Base-by-base conservation (phyloP, 2,329 filamentous ascomycete species). In the Pyrenophora tritici-repentis region DNA sequence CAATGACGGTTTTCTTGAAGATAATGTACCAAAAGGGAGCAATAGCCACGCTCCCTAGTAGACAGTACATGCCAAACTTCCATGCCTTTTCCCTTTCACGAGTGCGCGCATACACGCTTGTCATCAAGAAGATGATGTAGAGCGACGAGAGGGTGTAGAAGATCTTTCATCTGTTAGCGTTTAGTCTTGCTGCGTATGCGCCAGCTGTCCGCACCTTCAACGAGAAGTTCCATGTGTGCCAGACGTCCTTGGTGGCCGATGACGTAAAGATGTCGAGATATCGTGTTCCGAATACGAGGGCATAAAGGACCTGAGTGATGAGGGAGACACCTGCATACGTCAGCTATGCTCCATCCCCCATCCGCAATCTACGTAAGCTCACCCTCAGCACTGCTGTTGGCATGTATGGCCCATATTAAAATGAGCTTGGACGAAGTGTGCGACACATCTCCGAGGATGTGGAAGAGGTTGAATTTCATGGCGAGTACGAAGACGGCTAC, bases 51-150 rank as follows among this genome's bases (percentile, higher is more conserved):
- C 87, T 86, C 3, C 83, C 87, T 10, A 76, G 80, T 2, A 93
- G 75, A 44, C 87, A 87, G 58, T 83, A 84, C 20, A 85, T 85
- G 35, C 90, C 90, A 59, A 97, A 79, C 76, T 92, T 96, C 92
- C 93, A 97, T n/a, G 91, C 89, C 64, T 91, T 85, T 77, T 97
- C 93, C 45, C 86, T 82, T 76, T 97, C 93, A 35, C 92, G 80
- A n/a, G 92, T 96, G 29, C 93, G 84, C 9, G 92, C 88, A 73
- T 86, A 96, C 17, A 91, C 79, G 75, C 86, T 88, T 73, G 91
- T 88, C 91, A 97, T 97, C 57, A 96, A 75, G 49, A 83, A 87
- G 56, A 97, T 83, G 65, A 92, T 94, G 74, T 96, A 97, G 56
- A 92, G 82, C 1, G 89, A 93, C 4, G 89, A 90, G 3, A 83